Percentiles rank a stretch among this genome's conserved stretches.
phyloP scores from a whole-genome alignment of 768 basidiomycete species.

The Boletus rubroflammeus region DNA sequence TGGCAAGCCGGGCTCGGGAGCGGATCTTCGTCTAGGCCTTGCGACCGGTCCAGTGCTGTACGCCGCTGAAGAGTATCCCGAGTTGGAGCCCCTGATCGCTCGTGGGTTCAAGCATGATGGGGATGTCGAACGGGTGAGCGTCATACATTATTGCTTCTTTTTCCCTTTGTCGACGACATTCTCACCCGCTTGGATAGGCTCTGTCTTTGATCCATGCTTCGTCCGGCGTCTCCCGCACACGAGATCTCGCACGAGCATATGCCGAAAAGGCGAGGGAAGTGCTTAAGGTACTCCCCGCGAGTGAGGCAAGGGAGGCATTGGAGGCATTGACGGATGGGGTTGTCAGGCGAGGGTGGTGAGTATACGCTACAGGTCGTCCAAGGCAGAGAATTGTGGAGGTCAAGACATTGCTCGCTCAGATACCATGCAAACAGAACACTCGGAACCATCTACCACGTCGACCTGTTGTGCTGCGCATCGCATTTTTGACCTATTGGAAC shows the following conservation, averaged over 20 bases:
- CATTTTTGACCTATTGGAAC: neutral
- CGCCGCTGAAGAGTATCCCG: slow-evolving; percentile 80
- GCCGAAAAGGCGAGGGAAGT: slow-evolving; percentile 73
- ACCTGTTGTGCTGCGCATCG: neutral
- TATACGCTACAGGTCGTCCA: neutral
- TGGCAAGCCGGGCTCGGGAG: slow-evolving; percentile 83
- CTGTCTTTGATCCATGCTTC: slow-evolving; percentile 54
- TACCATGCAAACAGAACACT: neutral
- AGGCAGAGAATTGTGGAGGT: neutral
- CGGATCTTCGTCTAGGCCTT: slow-evolving; percentile 77
- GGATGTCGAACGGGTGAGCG: slow-evolving; percentile 73
- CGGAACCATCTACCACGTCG: neutral
- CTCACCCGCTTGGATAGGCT: slow-evolving; percentile 44
- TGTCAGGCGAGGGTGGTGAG: slow-evolving; percentile 53
- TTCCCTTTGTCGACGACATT: neutral
- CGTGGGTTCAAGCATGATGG: slow-evolving; percentile 75
- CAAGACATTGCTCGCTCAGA: neutral
- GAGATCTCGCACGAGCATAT: slow-evolving; percentile 69
- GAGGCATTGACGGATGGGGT: slow-evolving; percentile 68
- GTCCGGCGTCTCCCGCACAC: slow-evolving; percentile 75
- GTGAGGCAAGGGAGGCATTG: slow-evolving; percentile 75
- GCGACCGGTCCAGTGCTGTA: slow-evolving; percentile 86
- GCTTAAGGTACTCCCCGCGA: slow-evolving; percentile 69
- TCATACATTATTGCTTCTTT: neutral
- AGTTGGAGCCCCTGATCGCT: slow-evolving; percentile 70